Conservation (phyloP, 371 early-diverging fungal species). For the Capillidium rhysosporum region DNA sequence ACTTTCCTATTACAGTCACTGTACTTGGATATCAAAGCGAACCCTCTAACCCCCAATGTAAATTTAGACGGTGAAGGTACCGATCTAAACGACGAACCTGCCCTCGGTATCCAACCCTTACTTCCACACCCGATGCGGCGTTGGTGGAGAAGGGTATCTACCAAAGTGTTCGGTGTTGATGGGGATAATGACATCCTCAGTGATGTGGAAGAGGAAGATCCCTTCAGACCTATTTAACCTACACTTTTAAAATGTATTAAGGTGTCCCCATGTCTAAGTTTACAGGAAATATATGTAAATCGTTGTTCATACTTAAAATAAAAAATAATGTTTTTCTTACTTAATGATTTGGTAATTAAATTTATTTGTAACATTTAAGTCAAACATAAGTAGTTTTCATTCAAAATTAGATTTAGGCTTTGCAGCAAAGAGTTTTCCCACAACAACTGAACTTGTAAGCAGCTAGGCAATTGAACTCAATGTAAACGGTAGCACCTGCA, state of each 20-base stretch:
- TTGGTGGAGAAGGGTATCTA: background rate
- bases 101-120: background rate
- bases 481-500: conserved; percentile 86
- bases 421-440: background rate
- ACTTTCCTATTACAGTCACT: background rate
- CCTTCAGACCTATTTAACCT: background rate
- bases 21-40: background rate
- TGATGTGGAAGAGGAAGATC: conserved; percentile 1
- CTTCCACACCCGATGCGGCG: background rate
- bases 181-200: background rate
- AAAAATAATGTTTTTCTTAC: too few species aligned
- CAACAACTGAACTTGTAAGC: conserved; percentile 10
- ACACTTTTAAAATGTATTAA: too few species aligned
- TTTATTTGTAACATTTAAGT: too few species aligned
- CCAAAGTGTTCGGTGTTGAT: background rate
- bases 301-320: too few species aligned
- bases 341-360: too few species aligned
- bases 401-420: too few species aligned
- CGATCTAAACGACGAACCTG: too few species aligned
- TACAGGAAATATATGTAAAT: too few species aligned
- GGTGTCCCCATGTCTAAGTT: too few species aligned
- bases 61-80: background rate
- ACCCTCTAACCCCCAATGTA: background rate
- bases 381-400: too few species aligned
- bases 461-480: conserved; percentile 33